phyloP scores from a whole-genome alignment of 257 asterid genomes.

The Cinchona pubescens region DNA sequence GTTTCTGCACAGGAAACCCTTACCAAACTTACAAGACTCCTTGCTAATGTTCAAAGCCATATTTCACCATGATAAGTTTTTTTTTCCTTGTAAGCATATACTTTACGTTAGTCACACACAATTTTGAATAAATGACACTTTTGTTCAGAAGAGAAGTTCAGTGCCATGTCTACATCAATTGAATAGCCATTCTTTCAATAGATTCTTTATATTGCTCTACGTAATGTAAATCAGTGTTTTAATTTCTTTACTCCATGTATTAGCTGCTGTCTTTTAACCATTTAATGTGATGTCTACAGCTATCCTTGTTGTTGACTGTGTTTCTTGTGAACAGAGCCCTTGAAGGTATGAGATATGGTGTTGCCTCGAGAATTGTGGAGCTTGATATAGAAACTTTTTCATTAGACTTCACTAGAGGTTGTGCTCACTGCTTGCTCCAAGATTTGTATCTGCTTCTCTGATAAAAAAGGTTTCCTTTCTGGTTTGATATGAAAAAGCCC shows the following conservation, averaged over 20 bases:
- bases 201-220: not conserved
- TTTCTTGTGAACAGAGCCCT: not conserved
- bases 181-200: not conserved
- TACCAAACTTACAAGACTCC: slow-evolving; percentile 68
- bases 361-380: not conserved
- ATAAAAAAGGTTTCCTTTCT: not conserved
- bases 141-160: slow-evolving; percentile 1
- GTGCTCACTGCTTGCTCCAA: not conserved
- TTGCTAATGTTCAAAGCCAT: slow-evolving; percentile 65
- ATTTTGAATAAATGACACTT: slow-evolving; percentile 20
- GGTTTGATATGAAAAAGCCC: not conserved
- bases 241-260: not conserved
- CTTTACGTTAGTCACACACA: slow-evolving; percentile 28
- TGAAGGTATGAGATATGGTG: not conserved
- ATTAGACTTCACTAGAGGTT: not conserved
- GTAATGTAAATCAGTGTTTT: slow-evolving; percentile 9
- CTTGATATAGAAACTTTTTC: not conserved
- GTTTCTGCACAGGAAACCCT: slow-evolving; percentile 86
- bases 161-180: not conserved
- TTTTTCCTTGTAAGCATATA: slow-evolving; percentile 21
- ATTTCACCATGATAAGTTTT: slow-evolving; percentile 46
- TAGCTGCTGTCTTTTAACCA: not conserved
- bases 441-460: not conserved
- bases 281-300: not conserved
- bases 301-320: not conserved